Percentiles rank a stretch among this genome's conserved stretches.
phyloP scores from a whole-genome alignment of 192 early-diverging fungal genomes.

The Coemansia sp. region DNA sequence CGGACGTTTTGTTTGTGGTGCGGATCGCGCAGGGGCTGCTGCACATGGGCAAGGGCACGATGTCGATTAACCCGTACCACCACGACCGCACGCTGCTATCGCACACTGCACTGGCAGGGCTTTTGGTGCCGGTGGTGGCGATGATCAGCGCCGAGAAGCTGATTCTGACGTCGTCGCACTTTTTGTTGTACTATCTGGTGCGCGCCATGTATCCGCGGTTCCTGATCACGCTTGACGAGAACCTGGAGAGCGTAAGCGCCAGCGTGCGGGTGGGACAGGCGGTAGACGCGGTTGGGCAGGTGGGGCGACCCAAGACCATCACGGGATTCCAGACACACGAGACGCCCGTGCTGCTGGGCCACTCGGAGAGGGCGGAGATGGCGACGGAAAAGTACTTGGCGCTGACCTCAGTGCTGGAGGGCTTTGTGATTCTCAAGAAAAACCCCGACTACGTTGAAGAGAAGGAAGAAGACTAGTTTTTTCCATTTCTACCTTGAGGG shows the following conservation, averaged over 20 bases:
- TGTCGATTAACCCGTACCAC: conserved; percentile 95
- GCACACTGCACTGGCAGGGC: conserved; percentile 81
- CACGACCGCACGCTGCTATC: conserved; percentile 91
- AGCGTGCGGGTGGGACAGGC: conserved; percentile 98
- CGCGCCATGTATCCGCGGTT: conserved; percentile 97
- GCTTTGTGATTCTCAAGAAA: conserved; percentile 94
- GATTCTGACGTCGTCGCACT: conserved; percentile 89
- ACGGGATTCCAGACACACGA: conserved; percentile 99
- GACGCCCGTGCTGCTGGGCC: conserved; percentile 94
- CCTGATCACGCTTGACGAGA: conserved; percentile 94
- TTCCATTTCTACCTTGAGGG: background rate
- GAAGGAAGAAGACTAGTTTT: conserved; percentile 26
- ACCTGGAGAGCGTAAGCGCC: conserved; percentile 76
- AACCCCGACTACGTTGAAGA: conserved; percentile 87
- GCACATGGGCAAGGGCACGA: conserved; percentile 97
- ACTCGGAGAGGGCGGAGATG: conserved; percentile 96
- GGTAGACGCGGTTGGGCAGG: conserved; percentile 99
- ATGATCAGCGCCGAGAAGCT: conserved; percentile 90
- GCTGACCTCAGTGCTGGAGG: conserved; percentile 85
- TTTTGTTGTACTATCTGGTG: conserved; percentile 90
- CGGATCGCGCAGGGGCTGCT: conserved; percentile 58
- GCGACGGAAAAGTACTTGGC: conserved; percentile 95
- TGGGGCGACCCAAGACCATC: conserved; percentile 97
- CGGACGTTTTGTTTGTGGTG: conserved; percentile 61
- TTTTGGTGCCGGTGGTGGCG: conserved; percentile 86